Conservation (phyloP, 306 rosid genomes). For the Cicer cuneatum region DNA sequence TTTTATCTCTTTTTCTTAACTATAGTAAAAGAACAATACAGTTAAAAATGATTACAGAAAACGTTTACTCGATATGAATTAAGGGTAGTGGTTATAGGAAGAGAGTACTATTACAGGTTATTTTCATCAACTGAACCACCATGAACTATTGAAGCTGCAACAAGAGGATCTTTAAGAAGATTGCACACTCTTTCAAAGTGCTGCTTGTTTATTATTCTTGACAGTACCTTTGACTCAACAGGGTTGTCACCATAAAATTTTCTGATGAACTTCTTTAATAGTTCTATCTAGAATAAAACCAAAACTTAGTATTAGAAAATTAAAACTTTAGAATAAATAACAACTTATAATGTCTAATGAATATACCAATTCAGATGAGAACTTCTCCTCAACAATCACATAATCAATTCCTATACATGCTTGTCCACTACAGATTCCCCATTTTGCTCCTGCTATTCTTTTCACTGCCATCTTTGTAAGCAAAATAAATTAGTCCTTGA, state of each 20-base stretch:
- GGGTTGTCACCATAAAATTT: slow-evolving; percentile 70
- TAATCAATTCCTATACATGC: slow-evolving; percentile 87
- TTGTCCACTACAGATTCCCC: slow-evolving; percentile 92
- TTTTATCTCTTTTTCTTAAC: no score
- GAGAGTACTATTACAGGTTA: slow-evolving; percentile 56
- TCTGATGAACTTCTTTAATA: slow-evolving; percentile 57
- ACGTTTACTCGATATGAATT: neutral
- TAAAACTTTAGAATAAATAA: neutral
- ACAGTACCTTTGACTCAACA: slow-evolving; percentile 53
- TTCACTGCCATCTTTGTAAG: slow-evolving; percentile 66
- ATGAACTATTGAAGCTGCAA: slow-evolving; percentile 72
- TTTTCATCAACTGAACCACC: slow-evolving; percentile 79
- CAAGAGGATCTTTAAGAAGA: slow-evolving; percentile 73
- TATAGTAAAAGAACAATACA: no score
- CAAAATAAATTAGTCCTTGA: slow-evolving; percentile 20
- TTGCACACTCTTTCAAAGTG: slow-evolving; percentile 67
- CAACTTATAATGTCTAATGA: slow-evolving; percentile 3
- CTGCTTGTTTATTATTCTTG: slow-evolving; percentile 66
- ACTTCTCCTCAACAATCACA: slow-evolving; percentile 75
- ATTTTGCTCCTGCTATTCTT: slow-evolving; percentile 82
- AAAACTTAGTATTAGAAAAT: slow-evolving; percentile 21
- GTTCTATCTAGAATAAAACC: slow-evolving; percentile 59
- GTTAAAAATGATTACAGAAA: neutral
- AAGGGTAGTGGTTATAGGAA: slow-evolving; percentile 3
- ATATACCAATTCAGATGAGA: slow-evolving; percentile 64